Percentiles rank a stretch among this genome's conserved stretches.
Conservation (phyloP, 2,329 filamentous ascomycete species). For the Aspergillus vadensis region DNA sequence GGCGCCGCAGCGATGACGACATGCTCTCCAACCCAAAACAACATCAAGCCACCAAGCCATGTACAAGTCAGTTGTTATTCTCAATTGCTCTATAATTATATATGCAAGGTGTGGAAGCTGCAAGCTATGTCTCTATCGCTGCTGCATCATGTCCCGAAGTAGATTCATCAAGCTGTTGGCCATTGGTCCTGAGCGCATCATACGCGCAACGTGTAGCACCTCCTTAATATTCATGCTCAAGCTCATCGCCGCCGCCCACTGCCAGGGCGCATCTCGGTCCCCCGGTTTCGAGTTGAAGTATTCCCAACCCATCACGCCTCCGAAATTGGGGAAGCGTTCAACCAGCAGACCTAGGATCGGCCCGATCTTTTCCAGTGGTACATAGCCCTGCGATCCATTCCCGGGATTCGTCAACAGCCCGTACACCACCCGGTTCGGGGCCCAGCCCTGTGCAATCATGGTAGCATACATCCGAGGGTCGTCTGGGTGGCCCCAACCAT, state of each 20-base stretch:
- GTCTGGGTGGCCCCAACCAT: constrained; percentile 74
- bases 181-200: constrained; percentile 34
- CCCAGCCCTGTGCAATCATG: constrained; percentile 63
- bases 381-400: constrained; percentile 68
- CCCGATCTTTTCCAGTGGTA: constrained; percentile 60
- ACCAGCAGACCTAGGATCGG: constrained; percentile 60
- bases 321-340: constrained; percentile 68
- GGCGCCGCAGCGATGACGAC: constrained; percentile 1
- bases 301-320: constrained; percentile 93
- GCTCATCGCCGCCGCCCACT: constrained; percentile 75
- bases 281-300: constrained; percentile 82
- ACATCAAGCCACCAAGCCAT: neutral
- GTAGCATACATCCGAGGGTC: constrained; percentile 48
- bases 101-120: too few species aligned
- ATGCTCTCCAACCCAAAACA: neutral
- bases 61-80: too few species aligned
- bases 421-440: constrained; percentile 71
- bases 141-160: constrained; percentile 34
- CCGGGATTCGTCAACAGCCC: constrained; percentile 77
- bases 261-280: constrained; percentile 65
- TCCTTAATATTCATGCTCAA: constrained; percentile 48
- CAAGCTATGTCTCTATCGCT: constrained; percentile 9
- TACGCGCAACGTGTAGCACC: constrained; percentile 36
- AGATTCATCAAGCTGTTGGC: constrained; percentile 33
- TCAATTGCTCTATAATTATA: too few species aligned